phyloP scores from a whole-genome alignment of 192 early-diverging fungal species.

The Allomyces arbusculus region DNA sequence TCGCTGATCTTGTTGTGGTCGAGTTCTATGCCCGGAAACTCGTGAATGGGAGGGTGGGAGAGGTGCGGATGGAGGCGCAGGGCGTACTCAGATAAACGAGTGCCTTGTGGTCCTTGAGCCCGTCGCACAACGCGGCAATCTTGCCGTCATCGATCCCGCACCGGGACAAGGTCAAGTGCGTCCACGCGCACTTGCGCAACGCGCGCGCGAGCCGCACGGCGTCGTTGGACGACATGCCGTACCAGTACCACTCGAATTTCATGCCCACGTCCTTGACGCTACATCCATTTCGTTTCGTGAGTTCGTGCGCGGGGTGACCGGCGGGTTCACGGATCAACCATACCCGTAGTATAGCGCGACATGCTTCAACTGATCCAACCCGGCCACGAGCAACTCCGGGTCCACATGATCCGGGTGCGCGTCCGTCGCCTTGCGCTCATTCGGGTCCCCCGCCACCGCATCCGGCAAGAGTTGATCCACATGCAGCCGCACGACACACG shows the following conservation, averaged over 20 bases:
- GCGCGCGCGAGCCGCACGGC: neutral
- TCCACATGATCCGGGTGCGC: neutral
- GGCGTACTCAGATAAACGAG: neutral
- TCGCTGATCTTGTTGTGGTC: neutral
- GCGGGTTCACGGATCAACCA: neutral
- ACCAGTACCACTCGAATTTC: neutral
- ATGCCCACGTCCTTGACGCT: neutral
- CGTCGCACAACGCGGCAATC: neutral
- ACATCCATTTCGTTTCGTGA: neutral
- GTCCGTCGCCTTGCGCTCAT: neutral
- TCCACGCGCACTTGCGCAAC: neutral
- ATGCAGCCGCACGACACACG: neutral
- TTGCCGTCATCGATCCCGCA: neutral
- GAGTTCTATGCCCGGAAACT: neutral
- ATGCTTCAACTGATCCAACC: neutral
- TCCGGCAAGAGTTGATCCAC: neutral
- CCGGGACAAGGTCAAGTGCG: neutral
- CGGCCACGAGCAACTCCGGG: neutral
- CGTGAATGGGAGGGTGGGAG: no score
- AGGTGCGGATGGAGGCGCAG: no score
- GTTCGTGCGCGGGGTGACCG: no score
- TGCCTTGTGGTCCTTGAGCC: neutral
- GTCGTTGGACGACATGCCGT: neutral
- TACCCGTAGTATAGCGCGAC: neutral
- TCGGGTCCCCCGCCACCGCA: neutral